Evolutionary conservation across 495 filamentous ascomycete genomes (phyloP).

Genomic region (Penicillium turbatum): DNA sequence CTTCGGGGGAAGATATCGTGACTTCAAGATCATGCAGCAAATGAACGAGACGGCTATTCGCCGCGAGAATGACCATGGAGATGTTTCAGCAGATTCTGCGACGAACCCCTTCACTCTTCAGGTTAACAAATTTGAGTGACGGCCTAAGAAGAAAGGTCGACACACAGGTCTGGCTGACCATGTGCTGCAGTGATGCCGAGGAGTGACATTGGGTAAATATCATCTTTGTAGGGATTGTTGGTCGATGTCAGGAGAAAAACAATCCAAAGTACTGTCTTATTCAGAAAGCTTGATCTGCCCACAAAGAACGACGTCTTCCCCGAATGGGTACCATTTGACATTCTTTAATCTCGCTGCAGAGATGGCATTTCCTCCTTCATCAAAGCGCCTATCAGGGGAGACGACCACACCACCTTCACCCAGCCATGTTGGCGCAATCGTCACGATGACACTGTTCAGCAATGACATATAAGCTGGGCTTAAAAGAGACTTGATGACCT

Average conservation of each 20-base stretch:
- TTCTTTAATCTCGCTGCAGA: conserved; percentile 57
- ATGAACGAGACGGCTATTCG: too few relatives aligned
- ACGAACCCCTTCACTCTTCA: too few relatives aligned
- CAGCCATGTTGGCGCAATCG: conserved; percentile 81
- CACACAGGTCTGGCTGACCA: too few relatives aligned
- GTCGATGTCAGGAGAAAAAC: not conserved
- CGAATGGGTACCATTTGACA: conserved; percentile 70
- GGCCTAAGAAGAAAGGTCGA: too few relatives aligned
- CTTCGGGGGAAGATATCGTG: too few relatives aligned
- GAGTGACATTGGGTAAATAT: too few relatives aligned
- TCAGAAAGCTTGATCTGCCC: conserved; percentile 42
- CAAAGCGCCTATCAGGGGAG: conserved; percentile 48
- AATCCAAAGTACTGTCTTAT: not conserved
- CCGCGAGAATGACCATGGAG: too few relatives aligned
- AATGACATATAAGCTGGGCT: conserved; percentile 47
- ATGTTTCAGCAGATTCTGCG: too few relatives aligned
- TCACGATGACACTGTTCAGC: conserved; percentile 76
- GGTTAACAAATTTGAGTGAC: too few relatives aligned
- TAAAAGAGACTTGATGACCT: conserved; percentile 74
- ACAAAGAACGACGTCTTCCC: conserved; percentile 73
- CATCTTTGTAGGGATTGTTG: too few relatives aligned
- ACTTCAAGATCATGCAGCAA: too few relatives aligned
- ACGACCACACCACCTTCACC: conserved; percentile 75
- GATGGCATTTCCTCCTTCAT: conserved; percentile 40
- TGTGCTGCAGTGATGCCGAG: too few relatives aligned